Base-by-base conservation (phyloP, 768 basidiomycete genomes). In the Russula sp. region DNA sequence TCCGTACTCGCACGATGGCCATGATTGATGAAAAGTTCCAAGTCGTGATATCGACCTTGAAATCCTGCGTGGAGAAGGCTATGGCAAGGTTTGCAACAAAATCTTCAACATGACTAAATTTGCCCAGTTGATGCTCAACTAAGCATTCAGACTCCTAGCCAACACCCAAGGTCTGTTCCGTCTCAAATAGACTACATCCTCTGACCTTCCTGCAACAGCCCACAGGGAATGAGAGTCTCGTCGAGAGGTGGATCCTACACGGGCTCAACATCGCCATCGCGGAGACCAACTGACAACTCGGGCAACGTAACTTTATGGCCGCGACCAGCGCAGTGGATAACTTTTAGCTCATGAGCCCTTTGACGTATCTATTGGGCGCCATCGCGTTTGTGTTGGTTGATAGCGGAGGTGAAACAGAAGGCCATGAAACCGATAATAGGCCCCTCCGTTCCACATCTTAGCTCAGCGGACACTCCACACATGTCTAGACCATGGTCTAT, bases 61-160 rank as follows among this genome's bases (percentile, higher is more conserved):
- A 71, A 94, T 99, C 67, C 75, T 93, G 65, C 87, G 94, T 56
- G 93, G 98, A 36, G 95, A 98, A 75, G 97, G 95, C 2, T 98
- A 98, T 74, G 86, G 97, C 74, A 98, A 98, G 75, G 98, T 99
- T 79, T 98, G 97, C 78, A 99, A 99, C 78, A 98, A 98, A 79
- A 85, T 98, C 34, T 98, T 96, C 81, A 99, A 99, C 71, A 96
- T 96, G 1, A 98, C 94, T 51, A 95, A 95, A 74, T 98, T 99
- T 69, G 96, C 95, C n/a, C 93, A 98, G 89, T 84, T 98, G 73
- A 96, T 95, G 76, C 79, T 99, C 36, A 94, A 93, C 59, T 84
- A 84, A 43, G 73, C 78, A 45, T 98, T 97, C 68, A 83, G 87
- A 35, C 93, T n/a, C 96, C 16, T 78, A 83, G 62, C 76, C 84